A percentile compares a stretch with the other conserved stretches of the same genome.
These are phyloP conservation scores for Kingdonia uniflora DNA, from an alignment of 164 flowering plant genomes.

Conservation along the genomic window DNA sequence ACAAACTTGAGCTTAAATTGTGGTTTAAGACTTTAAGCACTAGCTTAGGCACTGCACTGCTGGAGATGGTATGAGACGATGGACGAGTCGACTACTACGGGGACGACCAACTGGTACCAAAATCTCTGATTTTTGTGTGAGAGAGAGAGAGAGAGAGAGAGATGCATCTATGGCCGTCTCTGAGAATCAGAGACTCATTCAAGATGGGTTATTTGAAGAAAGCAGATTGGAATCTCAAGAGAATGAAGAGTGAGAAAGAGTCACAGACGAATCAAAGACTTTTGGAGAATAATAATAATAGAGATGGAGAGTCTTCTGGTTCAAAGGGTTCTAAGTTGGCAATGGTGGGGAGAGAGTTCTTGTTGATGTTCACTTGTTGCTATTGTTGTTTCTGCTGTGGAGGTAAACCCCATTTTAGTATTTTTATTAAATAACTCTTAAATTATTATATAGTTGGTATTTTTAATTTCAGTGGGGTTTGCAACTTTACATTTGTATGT, in stretches of 20 bases:
- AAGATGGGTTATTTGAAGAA: conserved; percentile 38
- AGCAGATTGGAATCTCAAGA: conserved; percentile 38
- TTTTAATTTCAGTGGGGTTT: too few relatives aligned
- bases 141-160: conserved; percentile 5
- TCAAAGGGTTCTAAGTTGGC: conserved; percentile 4
- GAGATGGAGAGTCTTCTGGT: background rate
- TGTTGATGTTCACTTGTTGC: conserved; percentile 44
- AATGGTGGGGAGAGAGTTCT: conserved; percentile 23
- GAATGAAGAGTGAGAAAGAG: conserved; percentile 36
- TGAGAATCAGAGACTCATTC: conserved; percentile 50
- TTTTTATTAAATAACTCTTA: too few relatives aligned
- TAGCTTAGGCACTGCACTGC: too few relatives aligned
- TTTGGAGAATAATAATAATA: conserved; percentile 15
- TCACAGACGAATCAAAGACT: conserved; percentile 17
- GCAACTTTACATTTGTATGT: too few relatives aligned
- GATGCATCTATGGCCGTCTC: conserved; percentile 78
- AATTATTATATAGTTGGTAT: too few relatives aligned
- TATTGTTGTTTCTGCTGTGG: conserved; percentile 65
- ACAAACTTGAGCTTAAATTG: too few relatives aligned
- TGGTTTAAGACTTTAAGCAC: too few relatives aligned
- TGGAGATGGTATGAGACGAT: too few relatives aligned
- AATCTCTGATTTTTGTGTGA: background rate
- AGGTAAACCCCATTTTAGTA: too few relatives aligned
- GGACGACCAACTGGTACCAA: too few relatives aligned
- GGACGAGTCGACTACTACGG: too few relatives aligned